Evolutionary conservation across 768 basidiomycete species (phyloP), one percentile per base, ranked within the genome.

Genomic region (Suillus decipiens): DNA sequence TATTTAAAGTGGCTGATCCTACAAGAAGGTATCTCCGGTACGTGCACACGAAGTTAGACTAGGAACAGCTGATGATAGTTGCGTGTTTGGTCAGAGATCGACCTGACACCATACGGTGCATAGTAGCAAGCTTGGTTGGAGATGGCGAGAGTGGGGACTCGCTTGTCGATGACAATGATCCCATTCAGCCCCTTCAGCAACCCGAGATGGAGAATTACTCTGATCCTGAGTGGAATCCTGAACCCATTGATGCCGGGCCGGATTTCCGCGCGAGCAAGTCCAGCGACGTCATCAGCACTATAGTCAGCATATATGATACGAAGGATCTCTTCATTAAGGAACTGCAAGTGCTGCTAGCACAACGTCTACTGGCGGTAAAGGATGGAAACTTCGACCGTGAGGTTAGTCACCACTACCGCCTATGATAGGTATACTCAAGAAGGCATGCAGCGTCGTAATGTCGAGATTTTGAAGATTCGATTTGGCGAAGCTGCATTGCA

Each of bases 231-330:
- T 99, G 97, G 97, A 88, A 91, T 51, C 97, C 97, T 0, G 96
- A 98, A 71, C 96, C 97, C 0, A 84, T 96, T 61, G 97, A 99
- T 74, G 97, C 97, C 37, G 97, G 96, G 0, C 93, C 94, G 61
- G 92, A 95, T 67, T 99, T 97, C 78, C 84, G 95, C 41, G 86
- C 92, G 1, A 95, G 90, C 71, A 95, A 92, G 72, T 88, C 93
- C 0, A 92, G 92, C 68, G 97, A 99, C 70, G 88, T 99, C 64
- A 90, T 99, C 70, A 96, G 93, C 73, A 96, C 96, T 1, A 87
- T 99, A 1, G 95, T 99, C 68, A 95, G 92, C 73, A 99, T 99
- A 67, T 99, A 98, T 69, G 95, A 98, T 72, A 96, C 96, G 2
- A 92, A 95, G 71, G 97, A 98, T 67, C 84, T 98, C 10, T 98